Evolutionary conservation across 2,329 filamentous ascomycete species (phyloP).

Genomic region (Botrytis deweyae): DNA sequence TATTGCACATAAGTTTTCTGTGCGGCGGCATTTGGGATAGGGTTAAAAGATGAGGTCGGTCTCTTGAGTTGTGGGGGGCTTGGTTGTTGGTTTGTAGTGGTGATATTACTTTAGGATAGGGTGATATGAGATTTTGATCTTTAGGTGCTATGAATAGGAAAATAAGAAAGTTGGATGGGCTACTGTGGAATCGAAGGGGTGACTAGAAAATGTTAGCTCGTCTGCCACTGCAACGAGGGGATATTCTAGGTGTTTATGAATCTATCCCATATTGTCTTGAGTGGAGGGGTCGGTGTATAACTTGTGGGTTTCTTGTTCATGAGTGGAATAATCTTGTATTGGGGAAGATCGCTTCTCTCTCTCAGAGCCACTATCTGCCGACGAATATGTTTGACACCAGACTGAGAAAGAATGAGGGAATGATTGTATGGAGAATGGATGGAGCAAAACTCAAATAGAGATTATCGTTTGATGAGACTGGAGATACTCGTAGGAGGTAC

Average conservation of each 20-base stretch:
- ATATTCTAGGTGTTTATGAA: too few species aligned
- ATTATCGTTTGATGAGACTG: not conserved
- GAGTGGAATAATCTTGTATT: not conserved
- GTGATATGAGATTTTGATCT: too few species aligned
- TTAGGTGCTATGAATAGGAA: too few species aligned
- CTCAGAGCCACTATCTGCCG: not conserved
- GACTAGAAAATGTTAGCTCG: too few species aligned
- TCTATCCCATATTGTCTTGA: not conserved
- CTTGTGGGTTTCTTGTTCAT: too few species aligned
- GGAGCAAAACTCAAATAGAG: not conserved
- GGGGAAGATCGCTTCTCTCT: too few species aligned
- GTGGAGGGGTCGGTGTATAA: not conserved
- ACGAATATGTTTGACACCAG: not conserved
- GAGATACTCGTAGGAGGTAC: not conserved
- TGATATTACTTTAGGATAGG: not conserved
- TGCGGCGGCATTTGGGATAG: not conserved
- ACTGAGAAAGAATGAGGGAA: rapidly evolving
- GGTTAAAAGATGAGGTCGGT: not conserved
- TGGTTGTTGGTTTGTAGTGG: not conserved
- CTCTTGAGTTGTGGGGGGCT: not conserved
- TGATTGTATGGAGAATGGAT: not conserved
- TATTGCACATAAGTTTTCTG: not conserved
- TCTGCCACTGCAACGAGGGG: too few species aligned
- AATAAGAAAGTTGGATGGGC: too few species aligned
- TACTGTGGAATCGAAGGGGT: too few species aligned